Evolutionary conservation across 805 yeast species (phyloP), one percentile per base, ranked within the genome.

Genomic region (Wickerhamomyces strasburgensis): DNA sequence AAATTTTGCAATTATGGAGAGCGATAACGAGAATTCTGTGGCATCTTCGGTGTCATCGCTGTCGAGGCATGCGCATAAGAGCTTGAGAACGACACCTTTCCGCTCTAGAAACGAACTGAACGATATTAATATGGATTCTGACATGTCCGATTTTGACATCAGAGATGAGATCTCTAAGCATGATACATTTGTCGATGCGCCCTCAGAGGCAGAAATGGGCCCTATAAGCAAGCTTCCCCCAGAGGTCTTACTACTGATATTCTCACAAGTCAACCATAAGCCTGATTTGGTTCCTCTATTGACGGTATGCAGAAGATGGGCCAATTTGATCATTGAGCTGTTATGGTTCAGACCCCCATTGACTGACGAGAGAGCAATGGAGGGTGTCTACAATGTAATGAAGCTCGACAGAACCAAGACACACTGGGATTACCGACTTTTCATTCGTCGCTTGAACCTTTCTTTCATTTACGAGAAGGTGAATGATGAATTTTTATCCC

Each of bases 301-400:
- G 43, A 68, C 86, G 1, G 89, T 86, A 6, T 88, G 95, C 60
- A 78, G 76, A 49, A 73, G 78, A 43, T 88, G 95, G 83, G 84
- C 88, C 9, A 74, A 77, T 47, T 66, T 84, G 29, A 78, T 84
- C 11, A 78, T 87, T 9, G 95, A 85, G 51, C 68, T 81, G 29
- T 64, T 89, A 21, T 89, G 96, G 94, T 84, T 85, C 55, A 73
- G 98, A 41, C 96, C 97, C 3, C 75, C 74, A 29, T 69, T 85
- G 58, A 74, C 72, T 43, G 67, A 68, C 42, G 69, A 67, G 31
- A 41, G 56, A 2, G 67, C 78, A 3, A 72, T 77, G 46, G 60
- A 60, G 30, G 73, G 73, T 43, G 71, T 88, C 34, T 64, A 72
- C 33, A 62, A 66, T 30, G 75, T 86, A 29, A 72, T 82, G 71